Percentiles rank a stretch among this genome's conserved stretches.
Evolutionary conservation across 1,284 basidiomycete genomes (phyloP).

Genomic region (Trametes versicolor): DNA sequence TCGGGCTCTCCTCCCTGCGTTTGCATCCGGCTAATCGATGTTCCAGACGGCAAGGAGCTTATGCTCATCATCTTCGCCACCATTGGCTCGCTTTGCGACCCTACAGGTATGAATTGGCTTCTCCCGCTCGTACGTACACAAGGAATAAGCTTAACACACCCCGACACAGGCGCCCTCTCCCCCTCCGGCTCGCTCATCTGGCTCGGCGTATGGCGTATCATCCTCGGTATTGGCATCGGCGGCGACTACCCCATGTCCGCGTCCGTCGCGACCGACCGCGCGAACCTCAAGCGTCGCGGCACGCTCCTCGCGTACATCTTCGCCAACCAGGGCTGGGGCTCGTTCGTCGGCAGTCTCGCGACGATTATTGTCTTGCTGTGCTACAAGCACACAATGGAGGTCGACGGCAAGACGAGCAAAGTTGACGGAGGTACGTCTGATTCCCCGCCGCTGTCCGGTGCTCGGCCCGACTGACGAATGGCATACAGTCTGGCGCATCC

Average conservation of each 20-base stretch:
- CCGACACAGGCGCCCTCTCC: slow-evolving; percentile 47
- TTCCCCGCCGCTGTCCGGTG: neutral
- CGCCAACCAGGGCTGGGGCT: slow-evolving; percentile 81
- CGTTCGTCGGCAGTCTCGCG: slow-evolving; percentile 70
- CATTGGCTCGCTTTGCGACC: slow-evolving; percentile 63
- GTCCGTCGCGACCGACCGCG: slow-evolving; percentile 74
- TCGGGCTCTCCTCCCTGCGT: slow-evolving; percentile 19
- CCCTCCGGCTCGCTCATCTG: slow-evolving; percentile 65
- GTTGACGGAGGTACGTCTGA: slow-evolving; percentile 67
- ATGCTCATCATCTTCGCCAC: slow-evolving; percentile 82
- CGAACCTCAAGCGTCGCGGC: slow-evolving; percentile 75
- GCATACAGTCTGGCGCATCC: slow-evolving; percentile 57
- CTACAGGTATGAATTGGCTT: slow-evolving; percentile 49
- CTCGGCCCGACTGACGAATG: slow-evolving; percentile 2
- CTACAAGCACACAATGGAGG: slow-evolving; percentile 74
- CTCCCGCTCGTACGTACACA: neutral
- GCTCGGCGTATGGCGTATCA: slow-evolving; percentile 71
- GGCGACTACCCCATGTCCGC: slow-evolving; percentile 88
- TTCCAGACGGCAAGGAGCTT: slow-evolving; percentile 76
- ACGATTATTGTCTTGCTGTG: slow-evolving; percentile 76
- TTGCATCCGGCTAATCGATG: slow-evolving; percentile 4
- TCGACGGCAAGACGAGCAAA: slow-evolving; percentile 62
- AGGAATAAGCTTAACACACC: neutral
- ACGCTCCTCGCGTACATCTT: slow-evolving; percentile 82
- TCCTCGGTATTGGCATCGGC: slow-evolving; percentile 81